Conservation (phyloP, 805 yeast species). For the Zygoascus tannicola region DNA sequence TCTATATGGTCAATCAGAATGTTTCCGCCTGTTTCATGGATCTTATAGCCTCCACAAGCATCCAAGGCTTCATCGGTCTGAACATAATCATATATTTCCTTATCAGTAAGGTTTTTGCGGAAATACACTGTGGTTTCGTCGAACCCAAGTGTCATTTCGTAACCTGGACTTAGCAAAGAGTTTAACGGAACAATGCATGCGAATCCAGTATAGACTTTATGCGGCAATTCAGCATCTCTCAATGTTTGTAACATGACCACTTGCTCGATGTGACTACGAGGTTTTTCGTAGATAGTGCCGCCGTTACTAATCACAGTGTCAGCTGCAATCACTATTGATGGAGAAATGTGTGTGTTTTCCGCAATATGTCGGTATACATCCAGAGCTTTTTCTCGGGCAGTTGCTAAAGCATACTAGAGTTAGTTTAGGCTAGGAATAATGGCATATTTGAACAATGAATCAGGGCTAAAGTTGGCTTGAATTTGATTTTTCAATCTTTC, state of each 20-base stretch:
- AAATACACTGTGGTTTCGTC: conserved; percentile 37
- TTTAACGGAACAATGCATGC: conserved; percentile 36
- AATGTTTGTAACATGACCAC: conserved; percentile 40
- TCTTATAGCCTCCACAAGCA: conserved; percentile 90
- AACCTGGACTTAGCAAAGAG: conserved; percentile 35
- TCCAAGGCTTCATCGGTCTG: conserved; percentile 60
- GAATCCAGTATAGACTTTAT: conserved; percentile 48
- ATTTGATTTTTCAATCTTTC: no score
- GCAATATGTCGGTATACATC: conserved; percentile 49
- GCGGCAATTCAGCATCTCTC: conserved; percentile 37
- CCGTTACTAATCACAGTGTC: conserved; percentile 67
- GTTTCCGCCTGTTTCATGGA: conserved; percentile 61
- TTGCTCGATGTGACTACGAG: conserved; percentile 45
- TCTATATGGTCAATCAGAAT: conserved; percentile 49
- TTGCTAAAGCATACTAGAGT: conserved; percentile 56
- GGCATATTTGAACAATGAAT: no score
- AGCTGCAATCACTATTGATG: conserved; percentile 42
- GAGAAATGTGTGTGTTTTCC: conserved; percentile 27
- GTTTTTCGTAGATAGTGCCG: conserved; percentile 72
- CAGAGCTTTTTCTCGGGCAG: conserved; percentile 59
- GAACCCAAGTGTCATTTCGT: conserved; percentile 30
- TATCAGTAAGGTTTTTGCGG: conserved; percentile 38
- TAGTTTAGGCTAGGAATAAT: no score
- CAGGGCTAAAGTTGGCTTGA: no score
- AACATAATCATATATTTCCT: conserved; percentile 53